Evolutionary conservation across 2,329 filamentous ascomycete species (phyloP).

Genomic region (Venturia nashicola): DNA sequence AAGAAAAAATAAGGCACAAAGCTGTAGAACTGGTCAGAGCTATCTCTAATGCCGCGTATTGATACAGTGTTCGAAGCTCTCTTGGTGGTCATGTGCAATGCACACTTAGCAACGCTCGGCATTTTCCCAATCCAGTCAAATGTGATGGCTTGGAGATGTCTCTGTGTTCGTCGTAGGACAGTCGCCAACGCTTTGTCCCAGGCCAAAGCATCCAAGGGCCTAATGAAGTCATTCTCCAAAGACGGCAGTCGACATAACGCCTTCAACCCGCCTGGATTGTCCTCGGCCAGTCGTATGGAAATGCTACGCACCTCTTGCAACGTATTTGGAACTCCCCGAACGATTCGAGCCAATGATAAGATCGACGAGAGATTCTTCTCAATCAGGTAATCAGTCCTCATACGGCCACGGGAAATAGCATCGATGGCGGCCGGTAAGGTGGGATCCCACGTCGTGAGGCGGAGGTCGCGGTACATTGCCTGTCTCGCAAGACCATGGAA

Average conservation of each 20-base stretch:
- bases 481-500: background rate
- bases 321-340: too few relatives aligned
- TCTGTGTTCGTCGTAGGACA: background rate
- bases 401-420: background rate
- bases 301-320: background rate
- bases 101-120: background rate
- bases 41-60: background rate
- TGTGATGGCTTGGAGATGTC: background rate
- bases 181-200: background rate
- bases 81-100: background rate
- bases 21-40: background rate
- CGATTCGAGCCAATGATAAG: background rate
- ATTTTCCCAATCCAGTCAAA: background rate
- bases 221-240: background rate
- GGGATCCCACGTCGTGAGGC: background rate
- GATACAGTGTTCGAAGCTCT: background rate
- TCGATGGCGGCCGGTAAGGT: background rate
- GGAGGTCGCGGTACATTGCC: background rate
- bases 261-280: background rate
- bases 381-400: background rate
- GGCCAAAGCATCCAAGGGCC: background rate
- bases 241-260: background rate
- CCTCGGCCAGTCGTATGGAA: background rate
- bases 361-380: background rate
- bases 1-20: background rate